phyloP scores from a whole-genome alignment of 345 rosid genomes.

The Aquilaria malaccensis region DNA sequence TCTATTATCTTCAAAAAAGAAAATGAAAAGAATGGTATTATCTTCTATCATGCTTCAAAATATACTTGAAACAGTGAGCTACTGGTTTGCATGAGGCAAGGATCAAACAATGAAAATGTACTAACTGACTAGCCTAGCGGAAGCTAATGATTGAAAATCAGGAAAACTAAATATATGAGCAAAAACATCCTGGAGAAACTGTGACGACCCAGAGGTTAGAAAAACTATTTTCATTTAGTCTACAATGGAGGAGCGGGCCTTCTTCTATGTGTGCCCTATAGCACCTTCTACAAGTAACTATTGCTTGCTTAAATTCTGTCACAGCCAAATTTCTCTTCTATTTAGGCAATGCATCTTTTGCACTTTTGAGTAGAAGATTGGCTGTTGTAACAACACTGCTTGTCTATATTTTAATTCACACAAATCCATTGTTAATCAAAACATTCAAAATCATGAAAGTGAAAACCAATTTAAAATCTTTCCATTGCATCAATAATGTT shows the following conservation, averaged over 20 bases:
- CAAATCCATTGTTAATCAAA: background rate
- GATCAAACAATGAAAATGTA: constrained; percentile 19
- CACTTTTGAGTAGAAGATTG: constrained; percentile 54
- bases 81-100: background rate
- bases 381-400: constrained; percentile 59
- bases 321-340: constrained; percentile 69
- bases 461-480: background rate
- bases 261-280: constrained; percentile 35
- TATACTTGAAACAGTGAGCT: background rate
- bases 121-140: constrained; percentile 57
- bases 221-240: background rate
- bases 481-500: background rate
- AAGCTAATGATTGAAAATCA: constrained; percentile 51
- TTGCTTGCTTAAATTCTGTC: constrained; percentile 67
- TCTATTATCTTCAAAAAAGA: constrained; percentile 64
- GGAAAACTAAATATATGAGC: constrained; percentile 56
- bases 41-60: background rate
- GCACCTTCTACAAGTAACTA: constrained; percentile 59
- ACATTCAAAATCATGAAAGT: background rate
- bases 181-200: constrained; percentile 66
- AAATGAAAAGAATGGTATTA: background rate
- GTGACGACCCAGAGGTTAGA: constrained; percentile 34
- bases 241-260: constrained; percentile 13
- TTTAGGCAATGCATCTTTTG: constrained; percentile 64
- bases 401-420: constrained; percentile 46